Conservation (phyloP, 257 asterid genomes). For the Solanum lycopersicoides region DNA sequence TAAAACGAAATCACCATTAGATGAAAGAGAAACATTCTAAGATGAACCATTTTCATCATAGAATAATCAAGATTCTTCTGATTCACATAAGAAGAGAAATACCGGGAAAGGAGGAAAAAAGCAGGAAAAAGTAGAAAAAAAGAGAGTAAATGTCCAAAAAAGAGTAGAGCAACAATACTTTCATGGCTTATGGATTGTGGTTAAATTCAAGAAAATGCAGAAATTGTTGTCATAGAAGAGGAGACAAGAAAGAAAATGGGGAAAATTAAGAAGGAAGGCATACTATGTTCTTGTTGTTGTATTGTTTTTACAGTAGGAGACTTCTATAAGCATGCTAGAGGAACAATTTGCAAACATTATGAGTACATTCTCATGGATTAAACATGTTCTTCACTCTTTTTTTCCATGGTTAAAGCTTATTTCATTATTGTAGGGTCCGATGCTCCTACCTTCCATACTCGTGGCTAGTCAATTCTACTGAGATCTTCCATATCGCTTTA, state of each 20-base stretch:
- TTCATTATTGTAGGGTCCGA: background rate
- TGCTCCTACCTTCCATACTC: no score
- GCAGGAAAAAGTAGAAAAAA: background rate
- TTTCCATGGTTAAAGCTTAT: slow-evolving; percentile 23
- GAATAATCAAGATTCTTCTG: background rate
- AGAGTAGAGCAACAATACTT: slow-evolving; percentile 21
- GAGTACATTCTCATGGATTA: slow-evolving; percentile 5
- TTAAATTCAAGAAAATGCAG: background rate
- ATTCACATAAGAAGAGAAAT: background rate
- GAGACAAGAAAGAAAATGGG: no score
- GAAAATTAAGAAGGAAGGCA: slow-evolving; percentile 17
- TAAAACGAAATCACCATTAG: background rate
- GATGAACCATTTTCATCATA: background rate
- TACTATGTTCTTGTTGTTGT: slow-evolving; percentile 32
- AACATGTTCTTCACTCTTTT: slow-evolving; percentile 5
- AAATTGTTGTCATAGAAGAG: no score
- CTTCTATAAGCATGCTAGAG: slow-evolving; percentile 27
- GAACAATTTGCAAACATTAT: slow-evolving; percentile 7
- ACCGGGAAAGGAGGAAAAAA: background rate
- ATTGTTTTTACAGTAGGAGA: slow-evolving; percentile 3
- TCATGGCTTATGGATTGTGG: slow-evolving; percentile 40
- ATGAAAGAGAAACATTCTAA: background rate
- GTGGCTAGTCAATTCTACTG: no score
- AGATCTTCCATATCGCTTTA: no score
- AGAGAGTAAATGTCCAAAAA: background rate